A percentile compares a stretch with the other conserved stretches of the same genome.
Conservation (phyloP, 371 early-diverging fungal species). For the Zopfochytrium polystomum region DNA sequence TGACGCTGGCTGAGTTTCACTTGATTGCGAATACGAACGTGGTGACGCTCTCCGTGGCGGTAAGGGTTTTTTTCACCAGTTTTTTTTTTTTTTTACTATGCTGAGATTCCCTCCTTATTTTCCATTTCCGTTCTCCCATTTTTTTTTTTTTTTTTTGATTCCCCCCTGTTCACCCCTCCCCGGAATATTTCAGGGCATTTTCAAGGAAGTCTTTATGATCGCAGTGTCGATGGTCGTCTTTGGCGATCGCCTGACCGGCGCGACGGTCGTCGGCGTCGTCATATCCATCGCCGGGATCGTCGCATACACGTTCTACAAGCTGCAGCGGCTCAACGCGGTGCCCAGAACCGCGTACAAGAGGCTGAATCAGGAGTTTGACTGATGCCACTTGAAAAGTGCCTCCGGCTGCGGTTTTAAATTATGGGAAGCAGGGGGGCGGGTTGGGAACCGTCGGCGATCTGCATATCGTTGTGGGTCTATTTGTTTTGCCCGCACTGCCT, state of each 20-base stretch:
- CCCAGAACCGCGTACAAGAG: no score
- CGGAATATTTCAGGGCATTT: conserved; percentile 56
- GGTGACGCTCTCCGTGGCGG: conserved; percentile 81
- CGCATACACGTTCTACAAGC: conserved; percentile 23
- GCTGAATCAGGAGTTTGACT: no score
- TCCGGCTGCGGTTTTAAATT: no score
- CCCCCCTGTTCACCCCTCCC: no score
- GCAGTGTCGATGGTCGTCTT: conserved; percentile 61
- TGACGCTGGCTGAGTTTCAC: conserved; percentile 79
- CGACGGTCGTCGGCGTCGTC: conserved; percentile 65
- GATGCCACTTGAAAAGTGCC: no score
- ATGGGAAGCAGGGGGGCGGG: no score
- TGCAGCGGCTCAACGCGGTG: no score
- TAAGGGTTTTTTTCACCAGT: neutral
- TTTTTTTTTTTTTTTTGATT: no score
- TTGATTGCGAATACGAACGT: conserved; percentile 80
- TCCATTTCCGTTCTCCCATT: no score
- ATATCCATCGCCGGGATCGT: conserved; percentile 72
- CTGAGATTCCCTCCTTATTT: neutral
- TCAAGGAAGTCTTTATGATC: conserved; percentile 78
- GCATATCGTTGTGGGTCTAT: no score
- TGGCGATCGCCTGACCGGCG: conserved; percentile 65
- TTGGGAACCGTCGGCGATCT: no score
- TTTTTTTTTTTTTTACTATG: neutral
- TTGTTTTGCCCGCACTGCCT: no score